Conservation (phyloP, 805 yeast genomes). For the Ogataea haglerorum region DNA sequence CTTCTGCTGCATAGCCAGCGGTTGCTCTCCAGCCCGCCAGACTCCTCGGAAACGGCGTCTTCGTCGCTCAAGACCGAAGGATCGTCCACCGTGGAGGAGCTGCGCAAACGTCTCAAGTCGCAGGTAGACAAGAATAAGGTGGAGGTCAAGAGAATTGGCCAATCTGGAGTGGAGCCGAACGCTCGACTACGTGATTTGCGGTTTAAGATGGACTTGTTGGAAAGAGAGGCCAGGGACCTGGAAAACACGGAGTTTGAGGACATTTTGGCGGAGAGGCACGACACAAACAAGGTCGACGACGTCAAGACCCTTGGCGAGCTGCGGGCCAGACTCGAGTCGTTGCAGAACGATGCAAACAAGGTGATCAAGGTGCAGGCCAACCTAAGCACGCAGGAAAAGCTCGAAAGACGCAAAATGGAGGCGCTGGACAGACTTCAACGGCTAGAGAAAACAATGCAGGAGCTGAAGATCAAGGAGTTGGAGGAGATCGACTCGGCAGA, state of each 20-base stretch:
- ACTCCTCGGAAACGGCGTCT: conserved; percentile 10
- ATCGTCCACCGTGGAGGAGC: conserved; percentile 23
- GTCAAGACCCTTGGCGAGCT: conserved; percentile 51
- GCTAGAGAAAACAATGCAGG: conserved; percentile 46
- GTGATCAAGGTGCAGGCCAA: conserved; percentile 61
- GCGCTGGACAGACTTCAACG: conserved; percentile 72
- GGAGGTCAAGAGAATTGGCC: conserved; percentile 38
- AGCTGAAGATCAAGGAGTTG: conserved; percentile 20
- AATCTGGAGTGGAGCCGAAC: conserved; percentile 66
- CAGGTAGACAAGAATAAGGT: conserved; percentile 46
- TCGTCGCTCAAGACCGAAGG: conserved; percentile 14
- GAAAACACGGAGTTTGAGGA: conserved; percentile 83
- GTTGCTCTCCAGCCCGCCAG: conserved; percentile 11
- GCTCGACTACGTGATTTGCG: conserved; percentile 70
- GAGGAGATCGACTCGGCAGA: conserved; percentile 8
- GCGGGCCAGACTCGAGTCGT: conserved; percentile 52
- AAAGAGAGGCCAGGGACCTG: conserved; percentile 77
- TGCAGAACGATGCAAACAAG: conserved; percentile 74
- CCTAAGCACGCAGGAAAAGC: conserved; percentile 47
- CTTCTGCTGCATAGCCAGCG: conserved; percentile 53
- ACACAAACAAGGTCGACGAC: conserved; percentile 41
- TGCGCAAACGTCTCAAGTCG: conserved; percentile 40
- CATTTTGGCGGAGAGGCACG: conserved; percentile 16
- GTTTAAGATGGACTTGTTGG: conserved; percentile 81
- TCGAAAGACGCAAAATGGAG: conserved; percentile 56